Percentiles rank a stretch among this genome's conserved stretches.
Evolutionary conservation across 192 early-diverging fungal genomes (phyloP).

Genomic region (Coemansia sp.): DNA sequence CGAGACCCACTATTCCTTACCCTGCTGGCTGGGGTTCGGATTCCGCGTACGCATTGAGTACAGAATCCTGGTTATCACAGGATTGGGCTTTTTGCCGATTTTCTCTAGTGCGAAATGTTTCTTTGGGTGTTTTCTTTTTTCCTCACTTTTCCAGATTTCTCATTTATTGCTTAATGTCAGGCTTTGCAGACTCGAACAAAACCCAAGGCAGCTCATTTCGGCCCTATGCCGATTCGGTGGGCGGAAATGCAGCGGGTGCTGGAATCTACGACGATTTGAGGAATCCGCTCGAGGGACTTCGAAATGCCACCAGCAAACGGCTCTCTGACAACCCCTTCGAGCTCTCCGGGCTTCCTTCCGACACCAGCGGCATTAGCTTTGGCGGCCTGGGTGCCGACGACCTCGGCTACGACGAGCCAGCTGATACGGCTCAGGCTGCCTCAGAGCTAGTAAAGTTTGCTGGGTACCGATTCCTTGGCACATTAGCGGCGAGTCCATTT

Average conservation of each 20-base stretch:
- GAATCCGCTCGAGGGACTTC: slow-evolving; percentile 35
- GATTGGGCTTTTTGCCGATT: too few species aligned
- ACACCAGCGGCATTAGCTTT: slow-evolving; percentile 1
- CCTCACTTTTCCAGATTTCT: not conserved
- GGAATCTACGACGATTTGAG: slow-evolving; percentile 34
- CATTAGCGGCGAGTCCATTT: slow-evolving; percentile 62
- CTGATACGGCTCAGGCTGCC: slow-evolving; percentile 51
- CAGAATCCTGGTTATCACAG: too few species aligned
- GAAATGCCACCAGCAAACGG: slow-evolving; percentile 4
- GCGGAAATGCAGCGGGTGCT: slow-evolving; percentile 3
- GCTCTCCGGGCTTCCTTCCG: slow-evolving; percentile 3
- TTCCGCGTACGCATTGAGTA: too few species aligned
- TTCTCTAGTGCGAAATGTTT: not conserved
- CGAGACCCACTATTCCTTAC: too few species aligned
- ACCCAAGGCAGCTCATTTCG: slow-evolving; percentile 28
- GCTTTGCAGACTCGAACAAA: slow-evolving; percentile 21
- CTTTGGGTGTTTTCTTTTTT: not conserved
- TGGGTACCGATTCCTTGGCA: slow-evolving; percentile 60
- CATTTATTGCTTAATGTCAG: slow-evolving; percentile 24
- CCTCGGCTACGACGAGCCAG: slow-evolving; percentile 18
- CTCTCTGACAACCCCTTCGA: slow-evolving; percentile 8
- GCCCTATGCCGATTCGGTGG: slow-evolving; percentile 40
- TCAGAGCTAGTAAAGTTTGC: slow-evolving; percentile 64
- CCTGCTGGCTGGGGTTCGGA: too few species aligned
- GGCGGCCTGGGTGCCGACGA: slow-evolving; percentile 17